Evolutionary conservation across 2,329 filamentous ascomycete species (phyloP), one percentile per base, ranked within the genome.

Genomic region (Cephalotrichum gorgonifer): DNA sequence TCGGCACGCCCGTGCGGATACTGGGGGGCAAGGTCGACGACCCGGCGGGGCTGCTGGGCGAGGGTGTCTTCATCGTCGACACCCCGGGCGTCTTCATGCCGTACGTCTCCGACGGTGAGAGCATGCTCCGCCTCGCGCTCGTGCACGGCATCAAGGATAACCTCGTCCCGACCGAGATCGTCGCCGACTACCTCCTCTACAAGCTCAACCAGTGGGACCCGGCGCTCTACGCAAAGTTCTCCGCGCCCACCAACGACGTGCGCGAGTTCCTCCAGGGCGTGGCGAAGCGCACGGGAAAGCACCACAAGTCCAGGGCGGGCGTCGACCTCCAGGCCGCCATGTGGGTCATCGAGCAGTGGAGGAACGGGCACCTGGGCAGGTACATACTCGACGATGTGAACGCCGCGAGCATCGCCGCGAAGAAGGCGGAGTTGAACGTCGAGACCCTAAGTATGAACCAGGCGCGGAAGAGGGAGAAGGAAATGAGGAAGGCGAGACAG

Each of bases 61-160:
- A 76, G 42, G 84, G 83, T 41, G 83, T 95, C 5, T 95, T 93
- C 62, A 69, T 97, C 41, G 71, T 95, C 44, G 93, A 98, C 66
- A 96, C 91, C 0, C 93, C 93, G 0, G 93, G 93, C 44, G 90
- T 98, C 8, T 98, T 97, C 64, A 80, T 96, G 51, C 93, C 93
- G 0, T 95, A 95, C 62, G 85, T 97, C 26, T 78, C 84, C 0
- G 80, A 94, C 59, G 77, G 86, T 15, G 85, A 93, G 62, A 80
- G 83, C 43, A 98, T 98, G 93, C 73, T 98, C 54, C 97, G 95
- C 66, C 77, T 98, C n/a, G 85, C 90, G 2, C 77, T 97, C 1
- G 89, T 88, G 47, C 88, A 91, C 20, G 87, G 85, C 63, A 88
- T 98, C 49, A 95, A 95, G 64, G 88, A 95, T 62, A 86, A 85